Evolutionary conservation across 164 flowering plant species (phyloP), one percentile per base, ranked within the genome.

Genomic region (Cinnamomum chago): DNA sequence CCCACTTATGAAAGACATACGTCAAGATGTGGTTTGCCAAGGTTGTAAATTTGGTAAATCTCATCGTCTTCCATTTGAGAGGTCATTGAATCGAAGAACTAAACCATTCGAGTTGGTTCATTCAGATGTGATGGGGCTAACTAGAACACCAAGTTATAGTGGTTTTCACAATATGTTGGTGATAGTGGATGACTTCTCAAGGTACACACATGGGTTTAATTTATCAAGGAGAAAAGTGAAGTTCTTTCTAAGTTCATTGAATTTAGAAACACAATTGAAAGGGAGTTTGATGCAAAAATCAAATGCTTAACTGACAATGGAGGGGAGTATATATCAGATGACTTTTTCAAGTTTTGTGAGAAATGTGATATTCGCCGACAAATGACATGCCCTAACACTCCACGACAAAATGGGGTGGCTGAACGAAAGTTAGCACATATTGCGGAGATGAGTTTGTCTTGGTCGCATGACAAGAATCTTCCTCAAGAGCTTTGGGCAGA

Each of bases 11-110:
- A 62, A 58, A 17, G 24, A 62, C 22, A 20, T 58, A n/a, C n/a
- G 23, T 18, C 50, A 18, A 62, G 25, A 72, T 58, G 67, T 35
- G 47, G 18, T 62, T 72, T 62, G 11, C 20, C 74, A 72, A 72
- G 74, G 84, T 7, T 74, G 76, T 24, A 78, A 82, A 79, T 78
- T 58, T 25, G 78, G 68, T 24, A 74, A 82, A 69, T 76, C 81
- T 3, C 75, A 77, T 76, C 68, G 68, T 62, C 79, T 79, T 71
- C 78, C 79, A 13, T 78, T 76, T 55, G 22, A 18, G 18, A 72
- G 66, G 2, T 82, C 80, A 18, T 12, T 13, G n/a, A 76, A 78
- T 25, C 17, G 64, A 40, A 60, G 70, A 12, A 65, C 79, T 20
- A 24, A 70, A 0, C 0, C 28, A 14, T 64, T 79, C 7, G 35